Evolutionary conservation across 1,139 yeast species (phyloP), one percentile per base, ranked within the genome.

Genomic region (Blastobotrys petasosporus): DNA sequence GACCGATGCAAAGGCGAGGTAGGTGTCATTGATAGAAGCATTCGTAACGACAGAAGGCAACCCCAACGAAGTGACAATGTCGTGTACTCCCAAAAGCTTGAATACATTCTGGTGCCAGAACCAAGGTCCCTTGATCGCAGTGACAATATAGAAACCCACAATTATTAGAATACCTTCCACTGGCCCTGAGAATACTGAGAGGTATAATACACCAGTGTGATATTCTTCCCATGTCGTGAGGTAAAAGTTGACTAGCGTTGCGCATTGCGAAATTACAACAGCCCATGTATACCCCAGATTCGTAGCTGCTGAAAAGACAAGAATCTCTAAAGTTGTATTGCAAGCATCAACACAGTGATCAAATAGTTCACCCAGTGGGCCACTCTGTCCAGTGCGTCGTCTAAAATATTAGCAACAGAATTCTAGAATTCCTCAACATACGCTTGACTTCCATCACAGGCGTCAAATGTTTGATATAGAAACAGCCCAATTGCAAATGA

Each of bases 201-300:
- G 71, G 63, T 75, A 90, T 51, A 90, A 71, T 31, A 82, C 83
- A 56, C 88, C 95, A 1, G 97, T 90, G 60, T 88, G 94, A 63
- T 78, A 90, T 62, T 88, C 97, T 67, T 90, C 97, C 97, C 97
- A 90, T 0, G 97, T 90, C 40, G 94, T 82, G 47, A 86, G 67
- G 62, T 88, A 90, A 62, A 90, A 90, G 66, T 90, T 90, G 55
- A 59, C 75, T 43, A 87, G 74, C 6, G 90, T 71, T 7, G 84
- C 83, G 65, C 87, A 85, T 63, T 87, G 96, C 10, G 86, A 68
- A 45, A 80, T 54, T 50, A 86, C 61, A 38, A 85, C 70, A 52
- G 76, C 59, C 69, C 80, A 76, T 5, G 84, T 77, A 58, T 77
- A 82, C 0, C 95, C 94, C 65, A 84, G 69, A 49, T 83, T 82